Evolutionary conservation across 2,329 filamentous ascomycete genomes (phyloP), one percentile per base, ranked within the genome.

Genomic region (Epicoccum nigrum): DNA sequence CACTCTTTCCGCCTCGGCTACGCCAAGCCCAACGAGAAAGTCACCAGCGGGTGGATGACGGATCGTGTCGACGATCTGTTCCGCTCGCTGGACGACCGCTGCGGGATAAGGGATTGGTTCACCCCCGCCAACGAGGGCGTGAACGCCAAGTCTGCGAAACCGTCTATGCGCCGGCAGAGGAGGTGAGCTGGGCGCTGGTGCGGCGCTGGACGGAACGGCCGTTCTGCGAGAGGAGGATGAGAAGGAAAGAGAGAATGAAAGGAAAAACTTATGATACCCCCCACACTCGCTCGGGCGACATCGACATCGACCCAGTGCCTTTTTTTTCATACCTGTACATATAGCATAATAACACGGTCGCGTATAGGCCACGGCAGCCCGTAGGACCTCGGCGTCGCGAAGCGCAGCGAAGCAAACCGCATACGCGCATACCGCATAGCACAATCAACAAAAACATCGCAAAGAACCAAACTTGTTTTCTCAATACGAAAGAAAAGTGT

Each of bases 51-150:
- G 4, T 74, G 71, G 71, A 68, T 73, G 67, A 51, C 63, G 7
- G 70, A 74, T 21, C 59, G 71, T 4, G 68, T 74, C 0, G 69
- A 74, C 32, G 60, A 64, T 9, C 47, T 72, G 5, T 73, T 74
- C 45, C 44, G 62, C 12, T 44, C 52, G 8, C 41, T 74, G 1
- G 71, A 74, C 28, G 62, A 63, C 7, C 58, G 59, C 41, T 72
- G 70, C 28, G 65, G 69, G 3, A 53, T 71, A 13, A 39, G 63
- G 13, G 70, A 73, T 40, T 73, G 70, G 70, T 72, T 69, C 44
- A 59, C 61, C 7, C 68, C 68, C 0, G 49, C 60, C 2, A 57
- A 67, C 27, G 48, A 61, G 42, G 34, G 52, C 40, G 28, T 47
- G 50, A 39, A 59, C 21, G 43, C 47, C 37, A 45, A 53, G 33